Conservation (phyloP, 1,139 yeast species). For the Taiozyma sp. region DNA sequence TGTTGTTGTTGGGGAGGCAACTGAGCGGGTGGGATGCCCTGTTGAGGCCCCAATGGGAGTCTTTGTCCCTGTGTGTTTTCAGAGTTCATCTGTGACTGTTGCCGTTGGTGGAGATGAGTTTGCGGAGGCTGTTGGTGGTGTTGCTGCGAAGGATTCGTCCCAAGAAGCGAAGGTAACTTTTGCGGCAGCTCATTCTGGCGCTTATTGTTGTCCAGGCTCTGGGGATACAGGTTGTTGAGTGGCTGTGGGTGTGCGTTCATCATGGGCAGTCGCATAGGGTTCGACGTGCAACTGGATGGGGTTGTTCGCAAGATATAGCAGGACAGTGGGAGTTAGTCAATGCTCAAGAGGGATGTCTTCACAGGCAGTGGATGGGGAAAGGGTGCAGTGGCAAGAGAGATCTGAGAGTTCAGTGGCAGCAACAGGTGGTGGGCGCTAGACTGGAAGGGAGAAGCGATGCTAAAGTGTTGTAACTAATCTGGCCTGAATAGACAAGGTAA, state of each 20-base stretch:
- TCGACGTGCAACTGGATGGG: neutral
- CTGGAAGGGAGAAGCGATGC: neutral
- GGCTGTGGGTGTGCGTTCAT: neutral
- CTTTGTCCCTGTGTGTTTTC: neutral
- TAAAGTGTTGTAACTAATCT: neutral
- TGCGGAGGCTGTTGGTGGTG: neutral
- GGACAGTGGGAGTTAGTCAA: neutral
- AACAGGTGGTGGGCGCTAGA: neutral
- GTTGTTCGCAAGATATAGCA: neutral
- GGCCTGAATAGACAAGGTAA: neutral
- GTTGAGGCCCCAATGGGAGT: neutral
- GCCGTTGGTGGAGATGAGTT: neutral
- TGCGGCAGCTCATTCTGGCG: neutral
- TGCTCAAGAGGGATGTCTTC: neutral
- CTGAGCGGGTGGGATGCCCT: neutral
- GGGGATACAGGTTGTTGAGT: neutral
- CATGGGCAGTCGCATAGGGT: neutral
- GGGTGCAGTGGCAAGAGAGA: neutral
- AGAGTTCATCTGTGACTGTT: neutral
- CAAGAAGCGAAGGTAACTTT: neutral
- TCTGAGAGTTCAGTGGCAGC: neutral
- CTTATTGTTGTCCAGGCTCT: neutral
- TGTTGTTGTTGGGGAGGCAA: neutral
- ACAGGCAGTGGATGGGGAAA: no score
- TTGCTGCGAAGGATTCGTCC: neutral